Conservation (phyloP, 2,329 filamentous ascomycete genomes). For the Trichoderma sp. region DNA sequence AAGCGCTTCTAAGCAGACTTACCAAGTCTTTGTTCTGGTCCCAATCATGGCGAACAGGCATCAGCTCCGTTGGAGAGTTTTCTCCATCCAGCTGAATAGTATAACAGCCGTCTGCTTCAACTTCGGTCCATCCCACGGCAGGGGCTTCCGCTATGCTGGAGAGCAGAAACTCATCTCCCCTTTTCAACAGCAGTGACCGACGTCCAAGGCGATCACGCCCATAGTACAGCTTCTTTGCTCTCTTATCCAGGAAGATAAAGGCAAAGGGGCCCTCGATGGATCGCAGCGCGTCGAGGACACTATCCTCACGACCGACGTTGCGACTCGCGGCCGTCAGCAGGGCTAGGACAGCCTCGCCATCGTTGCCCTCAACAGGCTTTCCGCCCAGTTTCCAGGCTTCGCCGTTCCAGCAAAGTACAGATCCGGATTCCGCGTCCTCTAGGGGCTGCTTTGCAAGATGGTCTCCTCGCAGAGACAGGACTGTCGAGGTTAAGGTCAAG, state of each 20-base stretch:
- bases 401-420: conserved; percentile 92
- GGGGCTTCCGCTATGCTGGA: conserved; percentile 66
- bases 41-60: conserved; percentile 32
- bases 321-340: conserved; percentile 49
- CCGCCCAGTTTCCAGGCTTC: conserved; percentile 80
- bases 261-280: conserved; percentile 80
- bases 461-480: conserved; percentile 82
- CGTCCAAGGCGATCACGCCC: conserved; percentile 85
- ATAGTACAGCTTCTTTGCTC: conserved; percentile 65
- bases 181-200: conserved; percentile 69
- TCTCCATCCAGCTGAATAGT: conserved; percentile 52
- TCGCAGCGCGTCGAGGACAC: conserved; percentile 52
- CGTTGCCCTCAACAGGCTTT: conserved; percentile 65
- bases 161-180: conserved; percentile 53
- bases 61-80: conserved; percentile 8
- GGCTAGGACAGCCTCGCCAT: conserved; percentile 68
- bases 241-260: conserved; percentile 76
- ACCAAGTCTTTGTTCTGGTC: conserved; percentile 41
- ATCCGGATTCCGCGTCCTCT: conserved; percentile 51
- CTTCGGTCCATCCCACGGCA: conserved; percentile 65
- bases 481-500: conserved; percentile 73
- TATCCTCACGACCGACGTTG: conserved; percentile 25
- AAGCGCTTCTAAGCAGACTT: conserved; percentile 33
- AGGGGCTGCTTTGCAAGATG: conserved; percentile 72
- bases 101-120: conserved; percentile 82